Evolutionary conservation across 75 land plant genomes (phyloP), one percentile per base, ranked within the genome.

Genomic region (Pinus tabuliformis): DNA sequence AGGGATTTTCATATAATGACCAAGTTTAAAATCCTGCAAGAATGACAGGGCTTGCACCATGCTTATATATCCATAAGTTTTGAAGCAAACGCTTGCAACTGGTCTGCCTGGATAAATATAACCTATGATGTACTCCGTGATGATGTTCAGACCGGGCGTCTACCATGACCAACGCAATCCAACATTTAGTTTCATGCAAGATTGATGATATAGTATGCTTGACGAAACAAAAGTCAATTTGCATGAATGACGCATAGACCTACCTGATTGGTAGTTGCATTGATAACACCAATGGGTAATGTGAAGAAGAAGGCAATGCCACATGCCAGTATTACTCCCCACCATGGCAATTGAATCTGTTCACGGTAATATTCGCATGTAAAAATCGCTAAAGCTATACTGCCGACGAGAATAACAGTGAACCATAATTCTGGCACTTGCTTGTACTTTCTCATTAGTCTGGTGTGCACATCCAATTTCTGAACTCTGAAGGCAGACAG

Each of bases 211-310:
- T 30, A 30, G 30, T 30, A 30, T 30, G 30, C 30, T 30, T 30
- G 30, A 30, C 30, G 30, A 30, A 30, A 30, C n/a, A 30, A 30
- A 30, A 1, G 1, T 30, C 30, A 30, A 30, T 30, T 30, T 30
- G 30, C 30, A 30, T 30, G 30, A 30, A 30, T 1, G 30, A 30
- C 30, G 30, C 30, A 30, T 30, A 30, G 30, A 64, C 62, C 24
- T 77, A 93, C 95, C 83, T 90, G 93, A 62, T 91, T 91, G 33
- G 96, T 91, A 9, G 93, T 89, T 20, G 96, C 96, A 74, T 78
- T 63, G 28, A 93, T 91, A 77, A 93, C 82, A 3, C 96, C 96
- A 62, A 93, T 87, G 11, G 96, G 96, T 5, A 93, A 87, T 54
- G 94, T 93, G 91, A 87, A 93, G 80, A 84, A 76, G 5, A 85